These are phyloP conservation scores for Capronia epimyces DNA, from an alignment of 2,329 filamentous ascomycete species.

Conservation along the genomic window DNA sequence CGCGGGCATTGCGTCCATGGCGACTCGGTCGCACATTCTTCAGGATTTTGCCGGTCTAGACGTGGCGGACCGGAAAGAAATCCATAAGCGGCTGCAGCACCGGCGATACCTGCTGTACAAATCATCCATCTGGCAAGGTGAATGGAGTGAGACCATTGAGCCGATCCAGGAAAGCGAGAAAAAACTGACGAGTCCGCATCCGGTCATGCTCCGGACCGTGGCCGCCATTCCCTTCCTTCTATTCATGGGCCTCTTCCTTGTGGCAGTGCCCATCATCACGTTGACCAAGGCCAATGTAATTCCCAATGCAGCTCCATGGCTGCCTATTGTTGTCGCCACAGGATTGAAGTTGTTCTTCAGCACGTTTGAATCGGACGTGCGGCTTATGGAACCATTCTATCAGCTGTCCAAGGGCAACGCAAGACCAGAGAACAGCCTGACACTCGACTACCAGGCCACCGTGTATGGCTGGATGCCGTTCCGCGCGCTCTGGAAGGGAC, in stretches of 20 bases:
- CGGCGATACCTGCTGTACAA: constrained; percentile 48
- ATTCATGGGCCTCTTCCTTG: constrained; percentile 38
- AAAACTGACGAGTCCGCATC: constrained; percentile 38
- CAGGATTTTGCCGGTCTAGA: constrained; percentile 46
- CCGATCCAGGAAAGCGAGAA: constrained; percentile 28
- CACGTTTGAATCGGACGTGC: constrained; percentile 44
- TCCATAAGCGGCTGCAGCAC: constrained; percentile 44
- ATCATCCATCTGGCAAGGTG: constrained; percentile 48
- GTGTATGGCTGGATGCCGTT: constrained; percentile 43
- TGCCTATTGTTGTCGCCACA: constrained; percentile 43
- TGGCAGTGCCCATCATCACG: constrained; percentile 40
- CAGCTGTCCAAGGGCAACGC: constrained; percentile 43
- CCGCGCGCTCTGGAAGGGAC: constrained; percentile 40
- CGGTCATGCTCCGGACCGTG: constrained; percentile 41
- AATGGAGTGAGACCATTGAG: constrained; percentile 38
- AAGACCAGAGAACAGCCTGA: constrained; percentile 42
- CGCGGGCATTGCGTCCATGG: constrained; percentile 48
- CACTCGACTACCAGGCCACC: constrained; percentile 47
- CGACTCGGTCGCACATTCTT: constrained; percentile 47
- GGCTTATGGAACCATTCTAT: constrained; percentile 47
- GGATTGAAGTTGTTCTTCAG: constrained; percentile 45
- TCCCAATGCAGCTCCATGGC: constrained; percentile 41
- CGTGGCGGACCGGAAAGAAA: constrained; percentile 38
- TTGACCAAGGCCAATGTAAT: constrained; percentile 38
- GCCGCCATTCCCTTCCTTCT: constrained; percentile 40